Conservation (phyloP, 2,329 filamentous ascomycete species). For the Cercospora citrullina region DNA sequence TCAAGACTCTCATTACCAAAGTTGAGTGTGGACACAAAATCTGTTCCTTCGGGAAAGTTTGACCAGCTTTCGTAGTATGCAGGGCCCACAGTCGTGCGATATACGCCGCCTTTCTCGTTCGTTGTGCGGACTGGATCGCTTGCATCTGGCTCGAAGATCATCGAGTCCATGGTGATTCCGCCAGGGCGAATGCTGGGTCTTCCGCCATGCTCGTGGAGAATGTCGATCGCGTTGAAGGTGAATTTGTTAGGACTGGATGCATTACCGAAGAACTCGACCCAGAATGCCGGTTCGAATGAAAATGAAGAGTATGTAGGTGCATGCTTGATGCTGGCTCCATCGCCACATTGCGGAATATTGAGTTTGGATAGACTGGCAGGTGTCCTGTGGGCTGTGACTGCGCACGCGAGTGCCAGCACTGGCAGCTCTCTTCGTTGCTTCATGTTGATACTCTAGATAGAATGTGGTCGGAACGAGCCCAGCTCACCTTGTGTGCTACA, state of each 20-base stretch:
- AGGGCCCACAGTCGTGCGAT: conserved; percentile 35
- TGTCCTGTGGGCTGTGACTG: neutral
- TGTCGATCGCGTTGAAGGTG: conserved; percentile 32
- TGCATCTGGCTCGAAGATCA: conserved; percentile 34
- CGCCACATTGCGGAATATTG: conserved; percentile 18
- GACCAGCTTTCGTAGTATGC: conserved; percentile 37
- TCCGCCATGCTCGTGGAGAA: conserved; percentile 33
- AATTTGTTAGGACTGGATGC: conserved; percentile 29
- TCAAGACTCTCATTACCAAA: conserved; percentile 35
- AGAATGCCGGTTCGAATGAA: conserved; percentile 37
- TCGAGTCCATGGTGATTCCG: conserved; percentile 37
- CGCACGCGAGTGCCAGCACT: neutral
- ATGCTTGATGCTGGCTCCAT: conserved; percentile 34
- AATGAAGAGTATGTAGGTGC: conserved; percentile 32
- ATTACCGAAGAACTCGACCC: conserved; percentile 38
- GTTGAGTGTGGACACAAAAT: conserved; percentile 36
- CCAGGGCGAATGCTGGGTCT: conserved; percentile 34
- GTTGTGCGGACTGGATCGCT: conserved; percentile 31
- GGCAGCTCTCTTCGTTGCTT: conserved; percentile 3
- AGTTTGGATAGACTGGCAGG: conserved; percentile 15
- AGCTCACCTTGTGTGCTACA: neutral
- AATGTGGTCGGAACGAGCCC: neutral
- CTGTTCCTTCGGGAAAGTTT: conserved; percentile 34
- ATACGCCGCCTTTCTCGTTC: conserved; percentile 32
- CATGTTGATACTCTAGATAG: neutral